Percentiles rank a stretch among this genome's conserved stretches.
These are phyloP conservation scores for Puccinellia tenuiflora DNA, from an alignment of 176 grass and related monocot species.

Conservation along the genomic window DNA sequence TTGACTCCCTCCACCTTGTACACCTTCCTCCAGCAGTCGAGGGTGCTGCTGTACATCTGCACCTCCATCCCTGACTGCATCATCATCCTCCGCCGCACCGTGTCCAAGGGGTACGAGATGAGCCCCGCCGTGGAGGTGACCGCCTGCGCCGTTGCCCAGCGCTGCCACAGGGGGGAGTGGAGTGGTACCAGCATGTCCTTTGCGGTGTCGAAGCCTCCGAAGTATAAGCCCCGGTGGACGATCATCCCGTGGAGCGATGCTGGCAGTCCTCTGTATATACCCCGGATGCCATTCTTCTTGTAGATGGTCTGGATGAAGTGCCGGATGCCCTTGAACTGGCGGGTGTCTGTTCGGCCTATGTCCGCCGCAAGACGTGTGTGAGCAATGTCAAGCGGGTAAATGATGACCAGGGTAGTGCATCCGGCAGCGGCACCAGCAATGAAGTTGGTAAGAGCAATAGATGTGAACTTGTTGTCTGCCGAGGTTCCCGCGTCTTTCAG, in stretches of 20 bases:
- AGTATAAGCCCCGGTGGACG: slow-evolving; percentile 86
- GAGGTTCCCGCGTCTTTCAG: slow-evolving; percentile 51
- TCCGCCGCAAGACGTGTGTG: slow-evolving; percentile 95
- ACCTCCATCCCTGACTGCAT: slow-evolving; percentile 85
- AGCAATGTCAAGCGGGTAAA: slow-evolving; percentile 92
- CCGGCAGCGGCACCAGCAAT: slow-evolving; percentile 80
- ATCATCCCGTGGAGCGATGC: slow-evolving; percentile 84
- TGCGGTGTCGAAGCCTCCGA: slow-evolving; percentile 90
- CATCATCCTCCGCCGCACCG: slow-evolving; percentile 91
- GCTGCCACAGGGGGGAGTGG: slow-evolving; percentile 71
- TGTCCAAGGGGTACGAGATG: slow-evolving; percentile 83
- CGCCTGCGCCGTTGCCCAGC: slow-evolving; percentile 69
- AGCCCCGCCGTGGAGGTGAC: slow-evolving; percentile 77
- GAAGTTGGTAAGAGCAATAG: slow-evolving; percentile 75
- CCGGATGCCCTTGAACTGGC: slow-evolving; percentile 87
- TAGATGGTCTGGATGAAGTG: slow-evolving; percentile 91
- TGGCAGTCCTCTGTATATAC: slow-evolving; percentile 76
- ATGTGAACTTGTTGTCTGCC: slow-evolving; percentile 41
- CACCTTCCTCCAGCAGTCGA: slow-evolving; percentile 91
- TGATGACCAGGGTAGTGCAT: slow-evolving; percentile 90
- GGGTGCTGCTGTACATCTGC: slow-evolving; percentile 63
- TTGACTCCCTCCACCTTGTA: slow-evolving; percentile 65
- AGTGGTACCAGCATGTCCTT: slow-evolving; percentile 71
- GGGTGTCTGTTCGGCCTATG: slow-evolving; percentile 54
- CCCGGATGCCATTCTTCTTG: slow-evolving; percentile 67